phyloP scores from a whole-genome alignment of 768 basidiomycete genomes.

The Lepiota brunneoincarnata region DNA sequence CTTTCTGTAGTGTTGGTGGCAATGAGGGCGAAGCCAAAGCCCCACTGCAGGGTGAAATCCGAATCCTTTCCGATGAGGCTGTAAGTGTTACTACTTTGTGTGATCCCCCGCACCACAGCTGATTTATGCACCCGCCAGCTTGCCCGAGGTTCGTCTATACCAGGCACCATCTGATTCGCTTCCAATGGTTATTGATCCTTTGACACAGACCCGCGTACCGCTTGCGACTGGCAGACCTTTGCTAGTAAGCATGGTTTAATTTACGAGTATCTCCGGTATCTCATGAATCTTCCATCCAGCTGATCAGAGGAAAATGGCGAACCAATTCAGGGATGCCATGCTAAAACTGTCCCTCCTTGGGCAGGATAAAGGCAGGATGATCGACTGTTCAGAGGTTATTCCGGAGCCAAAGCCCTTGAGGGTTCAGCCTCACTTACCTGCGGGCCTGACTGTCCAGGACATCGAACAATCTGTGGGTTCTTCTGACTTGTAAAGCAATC shows the following conservation, averaged over 20 bases:
- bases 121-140: not conserved
- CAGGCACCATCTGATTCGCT: not conserved
- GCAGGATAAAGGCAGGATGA: constrained; percentile 31
- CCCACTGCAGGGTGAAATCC: constrained; percentile 38
- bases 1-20: not conserved
- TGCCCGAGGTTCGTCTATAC: constrained; percentile 2
- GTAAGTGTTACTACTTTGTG: constrained; percentile 8
- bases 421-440: not conserved
- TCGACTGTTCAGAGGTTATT: constrained; percentile 46
- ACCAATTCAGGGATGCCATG: constrained; percentile 41
- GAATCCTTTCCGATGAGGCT: constrained; percentile 38
- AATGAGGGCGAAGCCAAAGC: constrained; percentile 31
- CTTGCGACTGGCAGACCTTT: constrained; percentile 47
- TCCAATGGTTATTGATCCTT: constrained; percentile 9
- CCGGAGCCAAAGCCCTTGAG: constrained; percentile 24
- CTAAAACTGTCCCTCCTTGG: constrained; percentile 41
- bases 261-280: not conserved
- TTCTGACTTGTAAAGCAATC: not conserved
- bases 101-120: no score
- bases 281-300: constrained; percentile 13
- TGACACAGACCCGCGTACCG: constrained; percentile 38
- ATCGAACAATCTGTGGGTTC: constrained; percentile 1
- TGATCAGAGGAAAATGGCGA: constrained; percentile 31
- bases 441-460: not conserved
- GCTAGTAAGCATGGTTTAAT: constrained; percentile 27